Conservation (phyloP, 148 eudicot genomes). For the Rhododendron henanense region DNA sequence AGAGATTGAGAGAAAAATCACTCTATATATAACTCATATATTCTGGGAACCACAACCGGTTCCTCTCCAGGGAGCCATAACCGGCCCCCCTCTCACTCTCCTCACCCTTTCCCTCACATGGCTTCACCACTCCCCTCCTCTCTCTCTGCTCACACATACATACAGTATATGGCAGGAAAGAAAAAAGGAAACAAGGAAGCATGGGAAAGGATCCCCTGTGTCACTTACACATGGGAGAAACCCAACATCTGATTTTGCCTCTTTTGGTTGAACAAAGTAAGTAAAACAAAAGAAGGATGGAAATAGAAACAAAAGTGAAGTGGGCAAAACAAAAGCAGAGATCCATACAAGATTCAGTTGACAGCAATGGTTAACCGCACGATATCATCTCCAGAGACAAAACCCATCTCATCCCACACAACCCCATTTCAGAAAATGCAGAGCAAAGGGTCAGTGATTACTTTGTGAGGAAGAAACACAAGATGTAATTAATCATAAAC, state of each 20-base stretch:
- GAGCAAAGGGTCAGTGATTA: background rate
- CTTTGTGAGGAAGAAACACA: background rate
- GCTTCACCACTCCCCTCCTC: too few species aligned
- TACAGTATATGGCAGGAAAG: too few species aligned
- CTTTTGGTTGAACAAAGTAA: slow-evolving; percentile 15
- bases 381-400: background rate
- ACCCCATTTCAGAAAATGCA: background rate
- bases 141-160: too few species aligned
- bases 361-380: slow-evolving; percentile 22
- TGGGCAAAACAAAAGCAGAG: slow-evolving; percentile 17
- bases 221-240: too few species aligned
- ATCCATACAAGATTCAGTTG: slow-evolving; percentile 25
- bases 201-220: too few species aligned
- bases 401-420: background rate
- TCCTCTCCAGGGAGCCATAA: too few species aligned
- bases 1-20: too few species aligned
- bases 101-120: too few species aligned
- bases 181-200: too few species aligned
- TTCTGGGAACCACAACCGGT: too few species aligned
- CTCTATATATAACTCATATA: too few species aligned
- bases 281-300: slow-evolving; percentile 15
- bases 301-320: slow-evolving; percentile 16
- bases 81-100: too few species aligned
- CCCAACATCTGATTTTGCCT: background rate
- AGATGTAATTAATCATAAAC: background rate